phyloP scores from a whole-genome alignment of 1,139 yeast species.

The Candida sanyaensis region DNA sequence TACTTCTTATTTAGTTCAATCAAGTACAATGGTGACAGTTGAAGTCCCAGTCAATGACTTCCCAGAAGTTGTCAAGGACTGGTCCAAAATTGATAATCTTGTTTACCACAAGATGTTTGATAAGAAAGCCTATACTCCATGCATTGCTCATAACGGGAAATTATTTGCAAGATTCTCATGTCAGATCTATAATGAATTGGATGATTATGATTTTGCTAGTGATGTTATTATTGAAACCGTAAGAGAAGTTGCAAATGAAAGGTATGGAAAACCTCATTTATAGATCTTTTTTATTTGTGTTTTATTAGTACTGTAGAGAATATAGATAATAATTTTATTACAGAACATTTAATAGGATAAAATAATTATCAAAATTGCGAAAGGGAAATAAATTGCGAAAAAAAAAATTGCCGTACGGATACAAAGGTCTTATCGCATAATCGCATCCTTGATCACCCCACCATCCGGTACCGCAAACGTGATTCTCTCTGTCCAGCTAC shows the following conservation, averaged over 20 bases:
- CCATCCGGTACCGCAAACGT: no score
- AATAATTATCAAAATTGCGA: neutral
- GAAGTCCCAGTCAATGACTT: slow-evolving; percentile 35
- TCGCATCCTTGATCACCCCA: no score
- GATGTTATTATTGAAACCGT: slow-evolving; percentile 24
- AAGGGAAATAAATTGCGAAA: neutral
- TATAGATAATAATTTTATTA: neutral
- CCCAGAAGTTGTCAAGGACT: slow-evolving; percentile 13
- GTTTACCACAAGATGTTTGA: slow-evolving; percentile 15
- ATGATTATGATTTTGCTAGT: slow-evolving; percentile 52
- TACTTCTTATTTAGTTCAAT: slow-evolving; percentile 32
- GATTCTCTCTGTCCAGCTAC: no score
- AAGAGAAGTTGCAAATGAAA: slow-evolving; percentile 11
- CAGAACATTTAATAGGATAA: neutral
- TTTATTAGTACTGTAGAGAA: neutral
- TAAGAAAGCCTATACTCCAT: slow-evolving; percentile 49
- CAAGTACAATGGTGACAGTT: slow-evolving; percentile 36
- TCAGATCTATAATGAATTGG: slow-evolving; percentile 58
- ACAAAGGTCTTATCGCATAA: no score
- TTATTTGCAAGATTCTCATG: slow-evolving; percentile 57
- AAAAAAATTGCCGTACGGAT: no score
- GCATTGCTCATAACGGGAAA: slow-evolving; percentile 40
- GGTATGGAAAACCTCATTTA: neutral
- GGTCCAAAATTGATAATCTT: slow-evolving; percentile 11
- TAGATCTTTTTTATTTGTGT: neutral